Evolutionary conservation across 495 filamentous ascomycete genomes (phyloP), one percentile per base, ranked within the genome.

Genomic region (Penicillium cinerascens): DNA sequence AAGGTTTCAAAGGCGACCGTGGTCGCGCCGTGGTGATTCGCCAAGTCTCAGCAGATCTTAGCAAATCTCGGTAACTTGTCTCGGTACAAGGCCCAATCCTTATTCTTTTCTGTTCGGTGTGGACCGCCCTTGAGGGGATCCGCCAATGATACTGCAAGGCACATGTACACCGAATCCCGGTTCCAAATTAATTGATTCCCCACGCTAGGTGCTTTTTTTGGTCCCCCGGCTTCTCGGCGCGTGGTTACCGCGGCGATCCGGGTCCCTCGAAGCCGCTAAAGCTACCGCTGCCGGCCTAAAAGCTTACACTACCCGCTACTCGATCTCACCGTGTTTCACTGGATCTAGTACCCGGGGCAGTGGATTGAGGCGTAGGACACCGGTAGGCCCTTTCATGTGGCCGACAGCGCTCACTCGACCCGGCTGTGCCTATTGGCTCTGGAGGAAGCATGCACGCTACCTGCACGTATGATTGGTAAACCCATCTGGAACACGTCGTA

Each of bases 11-110:
- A 40, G 46, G 46, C 36, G 46, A 48, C 37, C 35, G n/a, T 15
- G 3, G 25, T 51, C 43, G 16, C 7, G 20, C 3, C 5, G 35
- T n/a, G 27, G 21, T 57, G 49, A 60, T 56, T 60, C 45, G 58
- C 53, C 58, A 52, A 52, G 57, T 60, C 49, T 60, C 57, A 51
- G 42, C 17, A 45, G 44, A 45, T 49, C 52, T 46, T 26, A 51
- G 42, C 17, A 45, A 41, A 45, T 49, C 52, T 46, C 20, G 45
- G 46, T 26, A 23, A 33, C 36, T 35, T 54, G 49, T 60, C 53
- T 58, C 54, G 50, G 42, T 56, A 22, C 25, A 29, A 43, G 22
- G 42, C 45, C 49, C 39, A 48, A 42, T 36, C 3, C 38, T 39
- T 9, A 15, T 41, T 49, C 51, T 53, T 40, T 37, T 41, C n/a